Base-by-base conservation (phyloP, 176 grass and related monocot genomes). In the Phoenix roebelenii region DNA sequence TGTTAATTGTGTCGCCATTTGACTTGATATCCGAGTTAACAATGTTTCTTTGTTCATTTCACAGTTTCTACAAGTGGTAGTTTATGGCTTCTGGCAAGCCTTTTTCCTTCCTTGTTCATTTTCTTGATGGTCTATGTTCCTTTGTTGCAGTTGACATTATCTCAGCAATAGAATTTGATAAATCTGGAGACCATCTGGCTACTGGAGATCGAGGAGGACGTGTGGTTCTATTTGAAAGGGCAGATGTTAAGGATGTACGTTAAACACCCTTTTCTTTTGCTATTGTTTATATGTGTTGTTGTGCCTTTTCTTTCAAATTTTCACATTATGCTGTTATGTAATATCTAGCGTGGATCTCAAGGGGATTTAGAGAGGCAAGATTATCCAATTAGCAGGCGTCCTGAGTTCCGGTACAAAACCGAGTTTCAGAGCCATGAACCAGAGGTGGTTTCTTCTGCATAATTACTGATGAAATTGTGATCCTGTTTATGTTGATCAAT, bases 151-250 rank as follows among this genome's bases (percentile, higher is more conserved):
- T 95, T 76, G 85, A 95, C 65, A 95, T 95, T 56, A 95, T 95
- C 59, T 89, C 89, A 51, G 89, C 89, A 68, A 89, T 95, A 53
- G 89, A 95, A 70, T 95, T 95, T 77, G 83, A 95, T 76, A 95
- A 76, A 80, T 88, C 89, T 62, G 89, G 89, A 77, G 85, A 77
- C 67, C 85, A 89, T 95, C 89, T 95, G 73, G 89, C 85, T 57
- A 95, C 89, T 4, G 89, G 89, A 76, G 89, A 95, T 72, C 87
- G 82, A 76, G 89, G 89, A 52, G 89, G 89, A 20, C 85, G 89
- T 44, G 89, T 95, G 54, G 89, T 95, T 67, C 68, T 95, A 69
- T 95, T 95, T 77, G 89, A 95, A 88, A 82, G 84, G 75, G 81
- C 85, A 53, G 89, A 95, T 80, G 56, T 57, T 15, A 71, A 61